A percentile compares a stretch with the other conserved stretches of the same genome.
phyloP scores from a whole-genome alignment of 192 early-diverging fungal genomes.

The Coemansia sp. region DNA sequence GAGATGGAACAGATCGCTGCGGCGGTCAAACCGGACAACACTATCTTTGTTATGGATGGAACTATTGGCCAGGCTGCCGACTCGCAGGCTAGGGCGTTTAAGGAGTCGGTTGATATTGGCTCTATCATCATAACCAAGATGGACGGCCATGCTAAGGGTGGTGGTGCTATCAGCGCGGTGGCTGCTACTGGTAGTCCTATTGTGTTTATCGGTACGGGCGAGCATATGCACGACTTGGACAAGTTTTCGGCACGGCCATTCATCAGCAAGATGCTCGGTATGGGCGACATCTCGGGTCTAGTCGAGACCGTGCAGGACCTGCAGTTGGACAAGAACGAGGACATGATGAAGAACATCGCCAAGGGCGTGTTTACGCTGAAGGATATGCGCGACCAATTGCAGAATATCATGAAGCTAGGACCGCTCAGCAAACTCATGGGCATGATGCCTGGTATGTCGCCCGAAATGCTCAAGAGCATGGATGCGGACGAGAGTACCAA shows the following conservation, averaged over 20 bases:
- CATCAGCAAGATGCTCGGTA: conserved; percentile 91
- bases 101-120: conserved; percentile 88
- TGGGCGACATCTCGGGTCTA: conserved; percentile 88
- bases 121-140: conserved; percentile 98
- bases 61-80: conserved; percentile 98
- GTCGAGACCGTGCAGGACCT: conserved; percentile 88
- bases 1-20: conserved; percentile 95
- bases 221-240: conserved; percentile 95
- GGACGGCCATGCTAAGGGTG: conserved; percentile 98
- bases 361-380: conserved; percentile 86
- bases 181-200: conserved; percentile 93
- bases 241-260: conserved; percentile 85
- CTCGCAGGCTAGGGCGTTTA: conserved; percentile 87
- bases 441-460: conserved; percentile 76
- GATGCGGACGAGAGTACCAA: conserved; percentile 64
- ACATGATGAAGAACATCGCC: conserved; percentile 87
- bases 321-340: conserved; percentile 82
- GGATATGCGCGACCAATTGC: conserved; percentile 93
- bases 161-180: conserved; percentile 97
- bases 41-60: conserved; percentile 98
- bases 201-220: conserved; percentile 94
- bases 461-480: conserved; percentile 61
- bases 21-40: conserved; percentile 83
- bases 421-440: conserved; percentile 90
- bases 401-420: conserved; percentile 86